Base-by-base conservation (phyloP, 2,329 filamentous ascomycete species). In the Ophiostoma sp. region DNA sequence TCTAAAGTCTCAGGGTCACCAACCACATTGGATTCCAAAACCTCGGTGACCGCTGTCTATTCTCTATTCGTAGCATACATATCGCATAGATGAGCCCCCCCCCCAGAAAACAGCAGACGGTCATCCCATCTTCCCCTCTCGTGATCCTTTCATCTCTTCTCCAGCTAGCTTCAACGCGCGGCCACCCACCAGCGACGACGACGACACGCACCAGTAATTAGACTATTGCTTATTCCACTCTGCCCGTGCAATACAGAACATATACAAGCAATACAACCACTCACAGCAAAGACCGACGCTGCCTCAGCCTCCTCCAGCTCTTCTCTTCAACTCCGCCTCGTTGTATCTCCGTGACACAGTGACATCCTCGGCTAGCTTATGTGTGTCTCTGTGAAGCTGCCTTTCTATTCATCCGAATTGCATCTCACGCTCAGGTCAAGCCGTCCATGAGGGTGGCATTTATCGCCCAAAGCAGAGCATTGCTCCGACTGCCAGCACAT, bases 191-290 rank as follows among this genome's bases (percentile, higher is more conserved):
- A 14, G 16, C 14, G 18, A 36, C 49, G 49, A 55, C 49, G 49
- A 36, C 49, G 49, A 36, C 49, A 55, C 49, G 49, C 49, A 36
- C 49, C 49, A 55, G 49, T 18, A 55, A 36, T 55, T 55, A 55
- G 47, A 55, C n/a, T 55, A 7, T 18, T 47, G 14, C 45, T 36
- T 64, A n/a, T 16, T 52, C 47, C 47, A 12, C 47, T 52, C 11
- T 41, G 60, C 60, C 60, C 60, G 16, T 36, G 5, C n/a, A 55
- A 14, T 55, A 27, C 27, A 55, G 11, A 27, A 14, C 8, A 18
- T 49, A 5, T 52, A 52, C 42, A 45, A 45, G 27, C 2, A 27
- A 27, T 27, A 27, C 27, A 27, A 27, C 27, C 27, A 27, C 27
- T 27, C 27, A 44, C 12, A 44, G 8, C 2, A 7, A 6, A 44